phyloP scores from a whole-genome alignment of 495 filamentous ascomycete species.

The Cercophora newfieldiana region DNA sequence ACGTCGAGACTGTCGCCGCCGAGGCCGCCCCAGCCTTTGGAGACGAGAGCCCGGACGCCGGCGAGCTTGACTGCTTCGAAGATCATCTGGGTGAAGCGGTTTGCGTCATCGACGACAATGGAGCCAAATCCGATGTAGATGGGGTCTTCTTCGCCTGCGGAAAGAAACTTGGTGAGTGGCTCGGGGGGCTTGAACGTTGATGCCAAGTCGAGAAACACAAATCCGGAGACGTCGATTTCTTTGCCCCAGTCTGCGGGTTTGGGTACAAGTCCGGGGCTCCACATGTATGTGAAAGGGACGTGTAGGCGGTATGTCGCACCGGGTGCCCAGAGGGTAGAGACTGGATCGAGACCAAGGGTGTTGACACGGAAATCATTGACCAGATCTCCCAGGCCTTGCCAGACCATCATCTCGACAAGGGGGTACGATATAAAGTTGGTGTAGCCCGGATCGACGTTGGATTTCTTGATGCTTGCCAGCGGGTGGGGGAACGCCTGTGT shows the following conservation, averaged over 20 bases:
- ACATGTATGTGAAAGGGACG: slow-evolving; percentile 79
- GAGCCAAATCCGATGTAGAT: slow-evolving; percentile 70
- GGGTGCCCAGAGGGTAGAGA: slow-evolving; percentile 67
- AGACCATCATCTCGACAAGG: slow-evolving; percentile 76
- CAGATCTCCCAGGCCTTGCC: slow-evolving; percentile 76
- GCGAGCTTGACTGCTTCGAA: slow-evolving; percentile 60
- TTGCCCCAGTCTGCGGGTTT: slow-evolving; percentile 76
- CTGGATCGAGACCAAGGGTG: slow-evolving; percentile 65
- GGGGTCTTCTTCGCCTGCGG: slow-evolving; percentile 52
- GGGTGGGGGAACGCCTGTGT: slow-evolving; percentile 72
- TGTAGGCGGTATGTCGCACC: slow-evolving; percentile 60
- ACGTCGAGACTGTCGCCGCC: slow-evolving; percentile 53
- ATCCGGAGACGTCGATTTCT: slow-evolving; percentile 71
- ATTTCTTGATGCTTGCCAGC: slow-evolving; percentile 65
- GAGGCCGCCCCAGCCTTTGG: slow-evolving; percentile 66
- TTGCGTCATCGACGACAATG: slow-evolving; percentile 67
- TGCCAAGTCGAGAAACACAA: slow-evolving; percentile 68
- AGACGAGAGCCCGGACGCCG: slow-evolving; percentile 63
- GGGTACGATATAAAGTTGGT: slow-evolving; percentile 76
- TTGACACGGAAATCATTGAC: slow-evolving; percentile 70
- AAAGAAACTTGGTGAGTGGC: slow-evolving; percentile 64
- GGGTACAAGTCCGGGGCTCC: slow-evolving; percentile 77
- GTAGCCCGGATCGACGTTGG: slow-evolving; percentile 57
- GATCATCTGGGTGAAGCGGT: slow-evolving; percentile 61
- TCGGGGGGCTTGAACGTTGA: slow-evolving; percentile 63